Evolutionary conservation across 2,329 filamentous ascomycete species (phyloP), one percentile per base, ranked within the genome.

Genomic region (Xylariaceae sp.): DNA sequence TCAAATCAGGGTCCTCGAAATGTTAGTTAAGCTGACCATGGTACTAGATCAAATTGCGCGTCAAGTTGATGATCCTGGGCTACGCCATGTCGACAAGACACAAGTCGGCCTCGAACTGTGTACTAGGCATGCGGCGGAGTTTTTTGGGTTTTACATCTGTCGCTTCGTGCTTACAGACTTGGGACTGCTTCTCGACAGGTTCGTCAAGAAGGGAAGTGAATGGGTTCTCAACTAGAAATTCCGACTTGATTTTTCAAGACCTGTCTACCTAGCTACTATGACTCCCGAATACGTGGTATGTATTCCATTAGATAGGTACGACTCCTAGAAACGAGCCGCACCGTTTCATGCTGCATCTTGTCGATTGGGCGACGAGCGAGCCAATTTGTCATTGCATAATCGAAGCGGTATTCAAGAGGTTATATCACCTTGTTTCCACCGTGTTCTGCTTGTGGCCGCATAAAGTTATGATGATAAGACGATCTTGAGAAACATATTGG

Each of bases 141-240:
- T 99, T 72, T 99, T 99, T 70, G 91, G 87, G 12, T 96, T 99
- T 72, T 97, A 94, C 70, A 81, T 99, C 31, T 96, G 92, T 72
- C 87, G 94, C 19, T 99, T 99, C 69, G 91, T 91, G n/a, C 76
- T 99, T 57, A 79, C 85, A 3, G 94, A 99, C 70, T 74, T 99
- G 58, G 81, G 85, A 40, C 71, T 94, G 68, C 78, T 99, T 75
- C 77, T 99, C 63, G 94, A 99, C 71, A 99, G 97, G 70, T 97
- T 94, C 67, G 86, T 99, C 70, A 99, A 99, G 78, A 84, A 91
- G 62, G 91, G 92, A 29, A 95, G 87, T 65, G 92, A 99, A 77
- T 99, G 92, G 92, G 91, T 96, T 34, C 64, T 68, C 35, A 63
- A 54, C 48, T 68, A 54, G 57, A 49, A 37, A 30, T 46, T 47